A percentile compares a stretch with the other conserved stretches of the same genome.
These are phyloP conservation scores for Diplodia corticola DNA, from an alignment of 2,329 filamentous ascomycete species.

Conservation along the genomic window DNA sequence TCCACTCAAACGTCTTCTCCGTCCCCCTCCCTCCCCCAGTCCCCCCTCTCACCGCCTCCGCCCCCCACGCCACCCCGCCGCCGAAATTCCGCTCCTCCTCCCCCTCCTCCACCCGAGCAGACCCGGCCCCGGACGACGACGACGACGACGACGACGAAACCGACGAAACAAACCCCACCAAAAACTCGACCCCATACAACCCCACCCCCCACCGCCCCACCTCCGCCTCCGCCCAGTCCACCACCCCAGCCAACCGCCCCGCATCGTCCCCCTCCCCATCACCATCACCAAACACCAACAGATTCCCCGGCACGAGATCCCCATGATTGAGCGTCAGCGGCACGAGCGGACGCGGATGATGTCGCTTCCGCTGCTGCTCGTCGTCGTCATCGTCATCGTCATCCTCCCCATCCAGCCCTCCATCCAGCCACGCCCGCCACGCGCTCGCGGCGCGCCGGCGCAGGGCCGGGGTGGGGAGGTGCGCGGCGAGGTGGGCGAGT, in stretches of 20 bases:
- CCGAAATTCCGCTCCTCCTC: background rate
- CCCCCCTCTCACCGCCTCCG: background rate
- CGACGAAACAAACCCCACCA: slow-evolving; percentile 53
- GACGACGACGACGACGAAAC: background rate
- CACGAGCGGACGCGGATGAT: slow-evolving; percentile 32
- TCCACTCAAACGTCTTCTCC: slow-evolving; percentile 24
- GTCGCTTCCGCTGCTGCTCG: slow-evolving; percentile 34
- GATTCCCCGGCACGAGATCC: slow-evolving; percentile 59
- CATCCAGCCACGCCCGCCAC: slow-evolving; percentile 4
- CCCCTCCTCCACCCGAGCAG: background rate
- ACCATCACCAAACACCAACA: too few relatives aligned
- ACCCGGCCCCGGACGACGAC: background rate
- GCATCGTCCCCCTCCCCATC: too few relatives aligned
- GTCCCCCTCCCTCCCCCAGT: background rate
- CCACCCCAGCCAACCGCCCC: slow-evolving; percentile 53
- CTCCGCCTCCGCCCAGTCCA: slow-evolving; percentile 68
- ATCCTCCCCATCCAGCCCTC: too few relatives aligned
- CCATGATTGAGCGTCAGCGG: slow-evolving; percentile 63
- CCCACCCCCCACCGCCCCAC: slow-evolving; percentile 60
- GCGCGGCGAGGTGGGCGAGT: slow-evolving; percentile 29
- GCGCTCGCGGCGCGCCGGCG: slow-evolving; percentile 27
- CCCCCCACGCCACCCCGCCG: background rate
- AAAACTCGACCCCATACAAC: slow-evolving; percentile 61
- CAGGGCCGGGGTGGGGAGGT: slow-evolving; percentile 32
- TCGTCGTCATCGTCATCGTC: too few relatives aligned